These are phyloP conservation scores for Ophiostoma triangulosporum DNA, from an alignment of 2,329 filamentous ascomycete species.

Conservation along the genomic window DNA sequence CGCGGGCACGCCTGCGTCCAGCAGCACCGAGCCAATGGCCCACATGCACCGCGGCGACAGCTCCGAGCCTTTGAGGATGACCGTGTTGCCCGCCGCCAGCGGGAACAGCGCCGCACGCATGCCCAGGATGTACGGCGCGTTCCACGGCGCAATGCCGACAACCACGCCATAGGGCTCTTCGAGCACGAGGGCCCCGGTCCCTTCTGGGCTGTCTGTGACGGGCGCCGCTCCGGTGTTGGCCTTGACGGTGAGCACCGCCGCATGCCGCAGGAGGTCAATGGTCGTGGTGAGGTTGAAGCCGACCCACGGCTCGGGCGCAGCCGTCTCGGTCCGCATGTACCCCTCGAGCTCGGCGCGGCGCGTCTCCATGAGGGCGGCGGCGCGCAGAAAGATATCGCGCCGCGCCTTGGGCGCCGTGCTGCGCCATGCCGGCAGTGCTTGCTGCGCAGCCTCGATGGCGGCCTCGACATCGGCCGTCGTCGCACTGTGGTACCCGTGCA, in stretches of 20 bases:
- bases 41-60: conserved; percentile 50
- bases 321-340: conserved; percentile 43
- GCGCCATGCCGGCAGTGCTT: conserved; percentile 57
- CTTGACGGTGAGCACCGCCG: conserved; percentile 22
- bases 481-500: conserved; percentile 19
- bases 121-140: conserved; percentile 43
- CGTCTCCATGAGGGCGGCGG: conserved; percentile 48
- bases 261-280: conserved; percentile 27
- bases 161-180: conserved; percentile 72
- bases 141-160: conserved; percentile 73
- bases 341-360: conserved; percentile 45
- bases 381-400: conserved; percentile 56
- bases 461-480: conserved; percentile 17
- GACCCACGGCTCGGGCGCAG: conserved; percentile 25
- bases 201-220: neutral
- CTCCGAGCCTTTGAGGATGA: conserved; percentile 60
- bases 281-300: conserved; percentile 27
- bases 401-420: conserved; percentile 45
- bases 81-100: conserved; percentile 64
- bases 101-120: conserved; percentile 45
- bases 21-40: conserved; percentile 49
- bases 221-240: conserved; percentile 3
- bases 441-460: conserved; percentile 36
- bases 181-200: conserved; percentile 42
- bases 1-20: conserved; percentile 60